Percentiles rank a stretch among this genome's conserved stretches.
Evolutionary conservation across 352 stramenopile genomes (phyloP).

Genomic region (Phytopythium kandeliae): DNA sequence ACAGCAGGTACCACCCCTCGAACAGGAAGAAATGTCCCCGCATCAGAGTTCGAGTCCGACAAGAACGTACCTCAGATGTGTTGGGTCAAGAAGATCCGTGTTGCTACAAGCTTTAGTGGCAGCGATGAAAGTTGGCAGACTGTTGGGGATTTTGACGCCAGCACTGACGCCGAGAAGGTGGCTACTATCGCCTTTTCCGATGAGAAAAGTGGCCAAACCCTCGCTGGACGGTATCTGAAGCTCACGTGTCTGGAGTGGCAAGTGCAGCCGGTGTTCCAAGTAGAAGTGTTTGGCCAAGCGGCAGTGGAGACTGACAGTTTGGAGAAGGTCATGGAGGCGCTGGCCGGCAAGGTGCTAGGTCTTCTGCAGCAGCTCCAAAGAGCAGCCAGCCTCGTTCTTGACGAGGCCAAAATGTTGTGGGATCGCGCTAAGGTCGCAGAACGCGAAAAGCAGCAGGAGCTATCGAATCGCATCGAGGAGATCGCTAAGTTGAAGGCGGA

Average conservation of each 20-base stretch:
- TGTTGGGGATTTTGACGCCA: conserved; percentile 59
- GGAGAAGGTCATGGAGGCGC: conserved; percentile 26
- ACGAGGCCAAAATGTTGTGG: conserved; percentile 67
- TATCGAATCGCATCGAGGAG: conserved; percentile 67
- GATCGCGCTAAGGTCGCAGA: conserved; percentile 70
- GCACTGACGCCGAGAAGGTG: conserved; percentile 24
- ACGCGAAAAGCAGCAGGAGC: conserved; percentile 71
- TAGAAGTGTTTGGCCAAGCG: conserved; percentile 62
- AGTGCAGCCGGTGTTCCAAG: conserved; percentile 45
- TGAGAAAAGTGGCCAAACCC: conserved; percentile 11
- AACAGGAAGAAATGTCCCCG: neutral
- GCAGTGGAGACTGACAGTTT: conserved; percentile 46
- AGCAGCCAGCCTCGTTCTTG: conserved; percentile 45
- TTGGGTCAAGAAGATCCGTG: conserved; percentile 60
- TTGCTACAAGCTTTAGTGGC: conserved; percentile 56
- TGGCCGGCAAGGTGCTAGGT: conserved; percentile 30
- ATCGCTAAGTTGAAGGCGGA: conserved; percentile 47
- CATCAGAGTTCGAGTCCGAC: conserved; percentile 2
- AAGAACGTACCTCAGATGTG: conserved; percentile 11
- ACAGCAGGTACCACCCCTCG: neutral
- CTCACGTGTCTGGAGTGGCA: conserved; percentile 66
- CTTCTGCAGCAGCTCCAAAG: conserved; percentile 50
- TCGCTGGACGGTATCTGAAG: conserved; percentile 54
- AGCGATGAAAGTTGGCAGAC: conserved; percentile 39
- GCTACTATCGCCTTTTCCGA: conserved; percentile 26